Base-by-base conservation (phyloP, 2,329 filamentous ascomycete genomes). In the Domatiomyces catenatus region DNA sequence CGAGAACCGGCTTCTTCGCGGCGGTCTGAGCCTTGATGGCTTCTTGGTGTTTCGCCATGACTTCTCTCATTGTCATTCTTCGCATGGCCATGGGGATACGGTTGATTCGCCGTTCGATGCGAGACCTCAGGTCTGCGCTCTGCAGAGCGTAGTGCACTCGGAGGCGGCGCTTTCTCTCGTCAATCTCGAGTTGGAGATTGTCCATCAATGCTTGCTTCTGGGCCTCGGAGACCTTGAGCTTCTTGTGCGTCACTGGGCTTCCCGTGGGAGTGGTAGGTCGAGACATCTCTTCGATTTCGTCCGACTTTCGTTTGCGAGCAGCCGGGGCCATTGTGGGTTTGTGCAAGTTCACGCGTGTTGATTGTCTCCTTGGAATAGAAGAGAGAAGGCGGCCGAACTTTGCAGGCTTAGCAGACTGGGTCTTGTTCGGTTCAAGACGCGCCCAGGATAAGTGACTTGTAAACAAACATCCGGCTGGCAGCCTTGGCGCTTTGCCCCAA, bases 61-160 rank as follows among this genome's bases (percentile, higher is more conserved):
- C 73, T 44, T 94, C 89, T 50, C 81, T 80, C 75, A 98, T 90
- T 51, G 79, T 93, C 54, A 80, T 75, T 62, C 83, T 85, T 53
- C 90, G 81, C 56, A 94, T 70, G 15, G 81, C 76, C 59, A 80
- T 77, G 6, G 92, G 92, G 48, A 96, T 92, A 49, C 92, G 82
- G 64, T 95, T 94, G 65, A 96, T 77, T 68, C 92, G 85, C 69
- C 94, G 84, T 67, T 95, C 89, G 48, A 98, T 83, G 54, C 90
- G 83, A 53, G 87, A 82, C 54, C 84, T 79, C 42, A 96, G 75
- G 55, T 85, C 85, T 65, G 90, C 84, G 19, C 88, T 85, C 67
- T 94, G 89, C 8, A 93, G 76, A 52, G 84, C 83, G 70, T 93
- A 94, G 65, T 94, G 88, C 5, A 89, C 84, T 60, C 89, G 80